phyloP scores from a whole-genome alignment of 1,139 yeast genomes.

The Kluyveromyces sp. region DNA sequence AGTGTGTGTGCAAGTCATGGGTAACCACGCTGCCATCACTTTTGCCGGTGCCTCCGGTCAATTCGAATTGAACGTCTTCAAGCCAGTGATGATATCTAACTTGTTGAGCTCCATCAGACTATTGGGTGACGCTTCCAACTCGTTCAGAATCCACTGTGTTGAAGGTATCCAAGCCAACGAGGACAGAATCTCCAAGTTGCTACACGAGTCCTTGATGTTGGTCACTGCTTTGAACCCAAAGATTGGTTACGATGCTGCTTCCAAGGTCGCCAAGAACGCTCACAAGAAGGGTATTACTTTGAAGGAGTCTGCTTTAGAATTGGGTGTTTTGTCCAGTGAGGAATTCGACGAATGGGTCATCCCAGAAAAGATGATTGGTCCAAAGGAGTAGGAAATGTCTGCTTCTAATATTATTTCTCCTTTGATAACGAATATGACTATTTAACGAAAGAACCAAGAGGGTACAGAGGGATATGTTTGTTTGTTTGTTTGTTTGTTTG shows the following conservation, averaged over 20 bases:
- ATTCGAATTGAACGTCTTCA: slow-evolving; percentile 95
- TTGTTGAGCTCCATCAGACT: slow-evolving; percentile 80
- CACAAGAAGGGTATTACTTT: slow-evolving; percentile 95
- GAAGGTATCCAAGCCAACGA: slow-evolving; percentile 88
- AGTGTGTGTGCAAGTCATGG: slow-evolving; percentile 97
- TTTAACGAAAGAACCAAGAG: neutral
- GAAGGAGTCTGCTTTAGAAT: slow-evolving; percentile 88
- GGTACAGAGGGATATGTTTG: too few relatives aligned
- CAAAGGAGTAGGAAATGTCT: slow-evolving; percentile 35
- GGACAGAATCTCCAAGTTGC: slow-evolving; percentile 74
- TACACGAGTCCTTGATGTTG: slow-evolving; percentile 94
- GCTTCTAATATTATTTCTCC: too few relatives aligned
- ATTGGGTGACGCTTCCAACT: slow-evolving; percentile 78
- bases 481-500: neutral
- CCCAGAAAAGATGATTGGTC: slow-evolving; percentile 98
- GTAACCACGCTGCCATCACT: slow-evolving; percentile 91
- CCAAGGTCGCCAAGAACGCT: slow-evolving; percentile 96
- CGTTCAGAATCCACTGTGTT: slow-evolving; percentile 91
- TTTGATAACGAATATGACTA: neutral
- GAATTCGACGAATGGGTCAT: slow-evolving; percentile 96
- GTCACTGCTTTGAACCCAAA: slow-evolving; percentile 98
- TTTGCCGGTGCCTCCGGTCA: slow-evolving; percentile 98
- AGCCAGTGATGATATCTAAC: slow-evolving; percentile 91
- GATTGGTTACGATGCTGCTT: slow-evolving; percentile 95
- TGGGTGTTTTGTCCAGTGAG: slow-evolving; percentile 69